phyloP scores from a whole-genome alignment of 331 rosid species.

The Arachis monticola region DNA sequence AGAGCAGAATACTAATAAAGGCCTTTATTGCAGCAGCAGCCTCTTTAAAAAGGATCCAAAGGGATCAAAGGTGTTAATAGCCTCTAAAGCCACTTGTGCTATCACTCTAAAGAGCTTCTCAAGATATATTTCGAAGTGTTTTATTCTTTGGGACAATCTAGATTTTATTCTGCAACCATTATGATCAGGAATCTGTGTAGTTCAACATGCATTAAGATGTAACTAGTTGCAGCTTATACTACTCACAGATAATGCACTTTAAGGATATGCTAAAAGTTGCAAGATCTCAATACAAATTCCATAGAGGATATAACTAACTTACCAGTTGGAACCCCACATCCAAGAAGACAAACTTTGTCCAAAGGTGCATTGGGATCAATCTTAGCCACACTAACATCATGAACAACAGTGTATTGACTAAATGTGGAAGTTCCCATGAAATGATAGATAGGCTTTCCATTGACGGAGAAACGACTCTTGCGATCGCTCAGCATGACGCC shows the following conservation, averaged over 20 bases:
- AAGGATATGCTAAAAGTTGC: conserved; percentile 1
- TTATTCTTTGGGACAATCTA: too few species aligned
- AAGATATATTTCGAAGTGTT: too few species aligned
- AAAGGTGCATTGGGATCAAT: conserved; percentile 84
- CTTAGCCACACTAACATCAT: conserved; percentile 95
- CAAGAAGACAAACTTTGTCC: conserved; percentile 95
- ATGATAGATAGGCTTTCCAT: conserved; percentile 86
- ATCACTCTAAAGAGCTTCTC: too few species aligned
- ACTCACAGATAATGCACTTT: conserved; percentile 6
- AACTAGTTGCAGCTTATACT: neutral
- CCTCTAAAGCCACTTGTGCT: too few species aligned
- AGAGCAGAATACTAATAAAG: too few species aligned
- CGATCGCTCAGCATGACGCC: conserved; percentile 90
- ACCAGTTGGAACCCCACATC: conserved; percentile 87
- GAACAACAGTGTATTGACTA: conserved; percentile 95
- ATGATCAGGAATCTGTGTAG: too few species aligned
- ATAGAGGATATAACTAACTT: neutral
- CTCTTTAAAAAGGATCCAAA: too few species aligned
- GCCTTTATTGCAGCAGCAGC: too few species aligned
- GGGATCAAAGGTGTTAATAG: too few species aligned
- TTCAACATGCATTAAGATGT: conserved; percentile 4
- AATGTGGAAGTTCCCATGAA: conserved; percentile 98
- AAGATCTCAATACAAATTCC: conserved; percentile 11
- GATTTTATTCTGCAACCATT: too few species aligned
- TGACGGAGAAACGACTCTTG: conserved; percentile 82